These are phyloP conservation scores for Calonectria hongkongensis DNA, from an alignment of 2,329 filamentous ascomycete species.

Conservation along the genomic window DNA sequence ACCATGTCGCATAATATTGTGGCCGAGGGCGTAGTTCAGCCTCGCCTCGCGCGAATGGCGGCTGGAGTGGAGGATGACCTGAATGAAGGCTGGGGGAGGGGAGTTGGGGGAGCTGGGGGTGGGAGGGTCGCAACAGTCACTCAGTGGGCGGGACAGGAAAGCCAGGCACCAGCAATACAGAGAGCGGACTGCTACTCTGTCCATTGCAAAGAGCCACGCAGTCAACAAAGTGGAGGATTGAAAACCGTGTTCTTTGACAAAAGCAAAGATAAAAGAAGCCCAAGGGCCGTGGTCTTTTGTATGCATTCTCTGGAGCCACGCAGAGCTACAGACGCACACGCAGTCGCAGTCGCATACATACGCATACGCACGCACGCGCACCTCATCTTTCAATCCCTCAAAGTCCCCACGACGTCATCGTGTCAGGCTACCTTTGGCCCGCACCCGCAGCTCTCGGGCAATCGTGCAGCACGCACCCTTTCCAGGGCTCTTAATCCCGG, in stretches of 20 bases:
- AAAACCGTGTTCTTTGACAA: constrained; percentile 35
- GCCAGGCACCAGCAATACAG: constrained; percentile 23
- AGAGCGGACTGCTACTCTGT: constrained; percentile 2
- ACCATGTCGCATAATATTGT: background rate
- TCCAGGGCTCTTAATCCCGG: background rate
- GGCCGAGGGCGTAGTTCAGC: constrained; percentile 20
- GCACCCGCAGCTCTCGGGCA: constrained; percentile 19
- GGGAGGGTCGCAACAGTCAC: background rate
- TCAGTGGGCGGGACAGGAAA: background rate
- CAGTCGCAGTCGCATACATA: too few species aligned
- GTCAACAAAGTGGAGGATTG: background rate
- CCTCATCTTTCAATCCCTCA: constrained; percentile 21
- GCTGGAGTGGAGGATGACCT: constrained; percentile 21
- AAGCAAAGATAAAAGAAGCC: background rate
- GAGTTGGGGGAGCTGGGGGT: too few species aligned
- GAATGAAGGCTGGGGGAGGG: too few species aligned
- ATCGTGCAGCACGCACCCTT: constrained; percentile 17
- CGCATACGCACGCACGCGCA: background rate
- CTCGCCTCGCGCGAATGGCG: constrained; percentile 29
- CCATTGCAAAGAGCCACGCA: constrained; percentile 21
- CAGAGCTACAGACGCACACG: background rate
- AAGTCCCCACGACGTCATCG: constrained; percentile 20
- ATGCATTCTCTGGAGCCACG: constrained; percentile 11
- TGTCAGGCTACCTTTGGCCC: constrained; percentile 18
- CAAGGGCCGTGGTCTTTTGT: constrained; percentile 2